A percentile compares a stretch with the other conserved stretches of the same genome.
Conservation (phyloP, 2,329 filamentous ascomycete genomes). For the Diplodia scrobiculata region DNA sequence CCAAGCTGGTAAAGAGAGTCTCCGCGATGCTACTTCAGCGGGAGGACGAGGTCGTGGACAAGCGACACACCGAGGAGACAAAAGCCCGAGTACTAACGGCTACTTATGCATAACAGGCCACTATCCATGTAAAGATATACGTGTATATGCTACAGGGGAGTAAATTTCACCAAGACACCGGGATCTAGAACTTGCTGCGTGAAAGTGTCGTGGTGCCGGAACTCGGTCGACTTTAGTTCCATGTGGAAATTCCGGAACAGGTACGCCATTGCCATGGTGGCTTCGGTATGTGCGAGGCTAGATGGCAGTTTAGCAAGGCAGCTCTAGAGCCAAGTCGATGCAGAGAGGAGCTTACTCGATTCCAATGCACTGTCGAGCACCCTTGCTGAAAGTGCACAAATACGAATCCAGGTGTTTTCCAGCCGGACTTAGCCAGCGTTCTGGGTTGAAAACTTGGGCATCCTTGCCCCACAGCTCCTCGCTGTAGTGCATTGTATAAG, state of each 20-base stretch:
- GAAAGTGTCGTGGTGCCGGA: background rate
- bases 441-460: background rate
- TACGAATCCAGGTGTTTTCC: background rate
- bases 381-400: conserved; percentile 6
- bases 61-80: too few species aligned
- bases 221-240: background rate
- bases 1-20: too few species aligned
- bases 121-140: too few species aligned
- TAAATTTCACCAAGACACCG: background rate
- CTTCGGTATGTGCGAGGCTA: background rate
- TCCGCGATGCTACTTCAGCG: too few species aligned
- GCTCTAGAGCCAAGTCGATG: too few species aligned
- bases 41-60: too few species aligned
- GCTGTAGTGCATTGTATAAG: conserved; percentile 8
- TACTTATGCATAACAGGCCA: too few species aligned
- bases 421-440: conserved; percentile 1
- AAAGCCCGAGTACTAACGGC: too few species aligned
- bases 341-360: background rate
- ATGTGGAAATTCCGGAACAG: conserved; percentile 4
- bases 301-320: too few species aligned
- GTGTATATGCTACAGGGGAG: background rate
- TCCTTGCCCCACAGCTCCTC: background rate
- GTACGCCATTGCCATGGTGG: background rate
- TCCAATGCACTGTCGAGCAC: background rate
- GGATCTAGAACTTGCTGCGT: background rate